Evolutionary conservation across 176 grass and related monocot genomes (phyloP).

Genomic region (Oryza australiensis): DNA sequence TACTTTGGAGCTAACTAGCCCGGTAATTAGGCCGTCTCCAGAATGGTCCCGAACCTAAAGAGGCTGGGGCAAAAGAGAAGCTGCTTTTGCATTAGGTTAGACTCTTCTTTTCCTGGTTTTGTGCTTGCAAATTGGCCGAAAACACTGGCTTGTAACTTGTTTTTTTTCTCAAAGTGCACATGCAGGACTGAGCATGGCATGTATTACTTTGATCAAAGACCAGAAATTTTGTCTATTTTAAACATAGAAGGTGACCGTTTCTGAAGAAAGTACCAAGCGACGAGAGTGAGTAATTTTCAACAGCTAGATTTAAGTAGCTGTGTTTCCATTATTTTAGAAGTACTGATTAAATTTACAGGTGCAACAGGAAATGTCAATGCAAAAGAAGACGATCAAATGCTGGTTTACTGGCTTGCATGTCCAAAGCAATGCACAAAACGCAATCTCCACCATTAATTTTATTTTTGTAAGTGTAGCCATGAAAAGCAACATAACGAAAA

Average conservation of each 20-base stretch:
- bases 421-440: neutral
- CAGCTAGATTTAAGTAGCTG: neutral
- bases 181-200: slow-evolving; percentile 31
- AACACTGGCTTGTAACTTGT: slow-evolving; percentile 40
- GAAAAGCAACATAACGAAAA: neutral
- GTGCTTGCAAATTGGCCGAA: slow-evolving; percentile 45
- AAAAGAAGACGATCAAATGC: neutral
- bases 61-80: slow-evolving; percentile 25
- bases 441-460: neutral
- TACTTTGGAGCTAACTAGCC: slow-evolving; percentile 19
- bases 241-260: slow-evolving; percentile 1
- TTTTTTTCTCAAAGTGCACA: slow-evolving; percentile 37
- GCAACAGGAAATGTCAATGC: slow-evolving; percentile 6
- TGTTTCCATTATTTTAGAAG: slow-evolving; percentile 4
- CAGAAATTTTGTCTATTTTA: neutral
- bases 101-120: slow-evolving; percentile 37
- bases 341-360: neutral
- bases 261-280: neutral
- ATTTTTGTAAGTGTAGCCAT: neutral
- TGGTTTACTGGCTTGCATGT: neutral
- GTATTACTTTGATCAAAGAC: neutral
- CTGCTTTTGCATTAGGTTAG: slow-evolving; percentile 42
- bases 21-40: slow-evolving; percentile 5
- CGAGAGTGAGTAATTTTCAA: neutral
- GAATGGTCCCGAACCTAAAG: slow-evolving; percentile 32